Conservation (phyloP, 805 yeast genomes). For the Ogataea methylovora region DNA sequence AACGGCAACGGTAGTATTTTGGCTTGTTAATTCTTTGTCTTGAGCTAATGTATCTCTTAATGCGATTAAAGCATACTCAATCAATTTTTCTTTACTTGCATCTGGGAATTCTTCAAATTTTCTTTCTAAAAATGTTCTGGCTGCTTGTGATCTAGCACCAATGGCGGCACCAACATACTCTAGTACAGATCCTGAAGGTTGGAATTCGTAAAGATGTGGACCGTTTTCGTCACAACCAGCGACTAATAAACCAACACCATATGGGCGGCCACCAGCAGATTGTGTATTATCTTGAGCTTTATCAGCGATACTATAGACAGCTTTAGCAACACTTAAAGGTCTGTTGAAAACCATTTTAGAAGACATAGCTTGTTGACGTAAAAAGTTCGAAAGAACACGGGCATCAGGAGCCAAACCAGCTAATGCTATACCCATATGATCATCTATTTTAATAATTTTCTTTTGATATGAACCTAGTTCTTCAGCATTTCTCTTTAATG, state of each 20-base stretch:
- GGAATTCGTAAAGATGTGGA: slow-evolving; percentile 89
- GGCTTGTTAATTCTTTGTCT: slow-evolving; percentile 80
- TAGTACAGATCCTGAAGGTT: slow-evolving; percentile 89
- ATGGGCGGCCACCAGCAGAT: slow-evolving; percentile 93
- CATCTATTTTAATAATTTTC: slow-evolving; percentile 86
- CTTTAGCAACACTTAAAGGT: slow-evolving; percentile 74
- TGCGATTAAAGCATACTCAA: slow-evolving; percentile 82
- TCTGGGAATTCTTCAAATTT: slow-evolving; percentile 61
- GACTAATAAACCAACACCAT: slow-evolving; percentile 91
- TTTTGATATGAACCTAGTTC: slow-evolving; percentile 96
- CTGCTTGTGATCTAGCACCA: slow-evolving; percentile 98
- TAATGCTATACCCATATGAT: slow-evolving; percentile 88
- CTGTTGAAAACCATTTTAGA: slow-evolving; percentile 80
- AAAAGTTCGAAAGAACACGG: slow-evolving; percentile 79
- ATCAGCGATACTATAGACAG: slow-evolving; percentile 83
- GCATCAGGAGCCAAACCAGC: slow-evolving; percentile 99
- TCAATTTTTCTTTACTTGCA: slow-evolving; percentile 60
- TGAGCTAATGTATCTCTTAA: slow-evolving; percentile 90
- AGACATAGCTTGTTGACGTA: slow-evolving; percentile 87
- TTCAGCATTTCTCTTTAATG: slow-evolving; percentile 93
- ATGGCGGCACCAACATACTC: slow-evolving; percentile 93
- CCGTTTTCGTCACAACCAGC: slow-evolving; percentile 93
- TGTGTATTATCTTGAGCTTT: slow-evolving; percentile 97
- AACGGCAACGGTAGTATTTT: slow-evolving; percentile 84
- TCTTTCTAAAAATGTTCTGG: slow-evolving; percentile 91